Evolutionary conservation across 139 green algal species (phyloP).

Genomic region (Closterium sp.): DNA sequence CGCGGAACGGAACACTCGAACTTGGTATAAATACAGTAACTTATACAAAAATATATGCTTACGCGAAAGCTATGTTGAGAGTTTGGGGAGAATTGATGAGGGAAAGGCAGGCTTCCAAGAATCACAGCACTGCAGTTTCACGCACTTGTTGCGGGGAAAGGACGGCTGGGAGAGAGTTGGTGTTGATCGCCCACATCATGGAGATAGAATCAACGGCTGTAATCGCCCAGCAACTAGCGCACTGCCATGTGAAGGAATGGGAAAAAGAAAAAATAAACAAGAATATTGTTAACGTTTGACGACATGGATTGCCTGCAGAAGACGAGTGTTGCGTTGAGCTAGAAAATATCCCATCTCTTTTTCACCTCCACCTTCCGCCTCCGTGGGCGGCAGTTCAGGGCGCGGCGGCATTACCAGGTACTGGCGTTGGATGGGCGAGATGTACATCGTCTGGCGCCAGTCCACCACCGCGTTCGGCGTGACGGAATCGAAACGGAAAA

Average conservation of each 20-base stretch:
- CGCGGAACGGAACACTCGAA: background rate
- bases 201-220: slow-evolving; percentile 84
- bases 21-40: background rate
- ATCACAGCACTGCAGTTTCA: background rate
- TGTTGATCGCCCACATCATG: slow-evolving; percentile 81
- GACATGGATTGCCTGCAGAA: background rate
- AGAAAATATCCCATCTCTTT: too few species aligned
- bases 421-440: background rate
- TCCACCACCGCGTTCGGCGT: background rate
- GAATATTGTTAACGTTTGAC: background rate
- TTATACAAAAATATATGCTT: background rate
- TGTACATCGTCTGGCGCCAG: slow-evolving; percentile 3
- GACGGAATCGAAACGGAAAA: background rate
- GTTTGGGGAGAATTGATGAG: background rate
- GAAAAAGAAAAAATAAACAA: background rate
- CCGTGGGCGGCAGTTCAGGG: too few species aligned
- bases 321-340: background rate
- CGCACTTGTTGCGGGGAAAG: slow-evolving; percentile 19
- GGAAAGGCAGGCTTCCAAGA: too few species aligned
- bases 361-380: too few species aligned
- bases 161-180: background rate
- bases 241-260: slow-evolving; percentile 57
- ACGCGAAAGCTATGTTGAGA: background rate
- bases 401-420: background rate
- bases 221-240: slow-evolving; percentile 92